Percentiles rank a stretch among this genome's conserved stretches.
Evolutionary conservation across 1,284 basidiomycete species (phyloP).

Genomic region (Boletus smithii): DNA sequence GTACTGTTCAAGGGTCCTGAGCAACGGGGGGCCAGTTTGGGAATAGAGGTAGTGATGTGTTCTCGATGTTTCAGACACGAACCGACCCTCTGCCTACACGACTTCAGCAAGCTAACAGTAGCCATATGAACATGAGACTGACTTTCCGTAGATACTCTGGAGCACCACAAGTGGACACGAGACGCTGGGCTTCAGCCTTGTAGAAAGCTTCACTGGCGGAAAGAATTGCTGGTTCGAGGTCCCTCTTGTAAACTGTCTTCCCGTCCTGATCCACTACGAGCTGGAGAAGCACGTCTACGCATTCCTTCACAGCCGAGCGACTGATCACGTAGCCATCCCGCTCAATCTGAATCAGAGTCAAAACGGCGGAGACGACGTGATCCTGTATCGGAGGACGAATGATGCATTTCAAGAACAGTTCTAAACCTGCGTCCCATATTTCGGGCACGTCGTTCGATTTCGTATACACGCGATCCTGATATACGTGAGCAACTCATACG

Average conservation of each 20-base stretch:
- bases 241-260: slow-evolving; percentile 75
- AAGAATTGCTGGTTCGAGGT: slow-evolving; percentile 85
- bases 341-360: slow-evolving; percentile 88
- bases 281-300: slow-evolving; percentile 82
- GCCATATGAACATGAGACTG: slow-evolving; percentile 28
- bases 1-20: slow-evolving; percentile 72
- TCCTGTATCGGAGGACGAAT: slow-evolving; percentile 81
- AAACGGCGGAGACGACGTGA: slow-evolving; percentile 78
- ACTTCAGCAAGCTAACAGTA: slow-evolving; percentile 12
- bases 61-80: slow-evolving; percentile 83
- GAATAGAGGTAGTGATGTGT: slow-evolving; percentile 88
- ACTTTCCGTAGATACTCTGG: slow-evolving; percentile 82
- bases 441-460: slow-evolving; percentile 68
- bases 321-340: slow-evolving; percentile 91
- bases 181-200: slow-evolving; percentile 64
- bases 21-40: slow-evolving; percentile 68
- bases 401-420: slow-evolving; percentile 85
- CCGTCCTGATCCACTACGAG: slow-evolving; percentile 54
- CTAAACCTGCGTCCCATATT: slow-evolving; percentile 81
- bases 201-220: slow-evolving; percentile 82
- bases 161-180: slow-evolving; percentile 77
- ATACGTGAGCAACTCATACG: slow-evolving; percentile 17
- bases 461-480: slow-evolving; percentile 88
- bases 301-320: slow-evolving; percentile 86
- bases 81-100: slow-evolving; percentile 74